Percentiles rank a stretch among this genome's conserved stretches.
Conservation (phyloP, 177 flowering plant genomes). For the Vitis hybrid region DNA sequence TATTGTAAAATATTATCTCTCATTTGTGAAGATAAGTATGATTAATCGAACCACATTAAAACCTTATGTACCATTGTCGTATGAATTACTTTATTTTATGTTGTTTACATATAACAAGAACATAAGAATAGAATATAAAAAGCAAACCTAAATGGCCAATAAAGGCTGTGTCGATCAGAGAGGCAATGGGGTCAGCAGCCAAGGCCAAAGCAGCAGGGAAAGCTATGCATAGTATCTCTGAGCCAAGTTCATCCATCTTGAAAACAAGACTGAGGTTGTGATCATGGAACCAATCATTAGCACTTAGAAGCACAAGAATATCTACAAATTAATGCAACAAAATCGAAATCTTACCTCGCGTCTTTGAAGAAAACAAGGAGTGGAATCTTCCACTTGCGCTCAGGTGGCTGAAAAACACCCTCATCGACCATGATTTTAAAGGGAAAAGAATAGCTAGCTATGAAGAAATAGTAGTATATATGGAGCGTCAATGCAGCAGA, state of each 20-base stretch:
- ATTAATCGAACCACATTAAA: too few species aligned
- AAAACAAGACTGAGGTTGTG: slow-evolving; percentile 48
- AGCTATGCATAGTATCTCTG: slow-evolving; percentile 70
- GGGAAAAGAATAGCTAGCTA: too few species aligned
- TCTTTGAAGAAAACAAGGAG: slow-evolving; percentile 37
- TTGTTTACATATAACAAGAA: background rate
- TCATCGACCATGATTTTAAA: too few species aligned
- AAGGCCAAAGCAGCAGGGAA: slow-evolving; percentile 89
- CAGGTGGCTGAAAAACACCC: too few species aligned
- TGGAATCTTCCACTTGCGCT: slow-evolving; percentile 24
- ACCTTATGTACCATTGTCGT: slow-evolving; percentile 10
- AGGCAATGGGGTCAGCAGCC: slow-evolving; percentile 84
- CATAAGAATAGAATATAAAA: too few species aligned
- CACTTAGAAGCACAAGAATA: background rate
- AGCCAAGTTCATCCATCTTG: slow-evolving; percentile 68
- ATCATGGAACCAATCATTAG: background rate
- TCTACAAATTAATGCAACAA: background rate
- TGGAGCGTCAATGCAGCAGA: too few species aligned
- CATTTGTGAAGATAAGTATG: too few species aligned
- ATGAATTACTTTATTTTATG: too few species aligned
- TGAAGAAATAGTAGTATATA: too few species aligned
- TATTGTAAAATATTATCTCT: too few species aligned
- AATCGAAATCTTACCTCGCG: slow-evolving; percentile 24
- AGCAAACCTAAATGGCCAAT: slow-evolving; percentile 60
- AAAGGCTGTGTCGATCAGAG: slow-evolving; percentile 87